phyloP scores from a whole-genome alignment of 176 grass and related monocot genomes.

The Panicum miliaceum region DNA sequence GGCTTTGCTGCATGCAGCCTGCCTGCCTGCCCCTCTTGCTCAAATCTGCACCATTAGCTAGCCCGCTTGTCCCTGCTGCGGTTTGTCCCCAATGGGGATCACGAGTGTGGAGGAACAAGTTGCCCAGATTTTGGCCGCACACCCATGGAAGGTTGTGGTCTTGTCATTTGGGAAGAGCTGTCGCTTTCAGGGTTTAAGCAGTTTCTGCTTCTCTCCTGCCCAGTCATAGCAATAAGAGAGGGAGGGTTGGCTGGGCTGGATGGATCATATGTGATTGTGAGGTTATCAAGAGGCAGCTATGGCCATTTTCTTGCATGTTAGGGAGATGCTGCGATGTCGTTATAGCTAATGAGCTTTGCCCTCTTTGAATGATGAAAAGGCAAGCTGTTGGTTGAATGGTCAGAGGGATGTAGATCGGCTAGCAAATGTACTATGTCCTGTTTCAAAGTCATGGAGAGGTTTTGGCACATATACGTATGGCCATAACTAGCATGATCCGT shows the following conservation, averaged over 20 bases:
- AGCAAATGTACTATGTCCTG: not conserved
- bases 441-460: not conserved
- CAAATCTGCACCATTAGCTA: slow-evolving; percentile 46
- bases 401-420: slow-evolving; percentile 11
- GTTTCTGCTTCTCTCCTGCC: slow-evolving; percentile 34
- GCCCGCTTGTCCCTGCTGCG: slow-evolving; percentile 45
- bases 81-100: slow-evolving; percentile 50
- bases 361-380: slow-evolving; percentile 26
- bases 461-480: slow-evolving; percentile 1
- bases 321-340: slow-evolving; percentile 30
- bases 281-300: slow-evolving; percentile 4
- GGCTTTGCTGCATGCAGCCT: slow-evolving; percentile 24
- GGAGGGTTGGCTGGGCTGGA: not conserved
- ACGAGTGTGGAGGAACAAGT: slow-evolving; percentile 63
- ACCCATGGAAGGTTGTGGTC: slow-evolving; percentile 49
- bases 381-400: slow-evolving; percentile 9
- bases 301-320: slow-evolving; percentile 29
- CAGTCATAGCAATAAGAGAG: slow-evolving; percentile 28
- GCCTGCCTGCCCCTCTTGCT: slow-evolving; percentile 27
- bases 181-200: slow-evolving; percentile 52
- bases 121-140: slow-evolving; percentile 61
- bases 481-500: not conserved
- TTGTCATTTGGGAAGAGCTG: slow-evolving; percentile 47
- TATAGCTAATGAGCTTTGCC: slow-evolving; percentile 30
- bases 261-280: slow-evolving; percentile 22